phyloP scores from a whole-genome alignment of 2,329 filamentous ascomycete species.

The Paradendryphiella salina region DNA sequence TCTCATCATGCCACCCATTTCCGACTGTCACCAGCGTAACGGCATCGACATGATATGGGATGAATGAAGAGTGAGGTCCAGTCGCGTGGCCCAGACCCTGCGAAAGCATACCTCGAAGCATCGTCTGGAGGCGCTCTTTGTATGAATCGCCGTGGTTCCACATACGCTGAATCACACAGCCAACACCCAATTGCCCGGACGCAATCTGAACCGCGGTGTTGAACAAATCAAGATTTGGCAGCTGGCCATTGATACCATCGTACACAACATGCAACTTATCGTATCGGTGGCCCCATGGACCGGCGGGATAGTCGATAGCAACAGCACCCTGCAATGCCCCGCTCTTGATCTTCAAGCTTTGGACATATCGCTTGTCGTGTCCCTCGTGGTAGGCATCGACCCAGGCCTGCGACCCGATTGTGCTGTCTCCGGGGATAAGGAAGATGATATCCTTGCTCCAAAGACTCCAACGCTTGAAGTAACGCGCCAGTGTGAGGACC shows the following conservation, averaged over 20 bases:
- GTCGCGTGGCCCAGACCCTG: constrained; percentile 88
- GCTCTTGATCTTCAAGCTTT: constrained; percentile 82
- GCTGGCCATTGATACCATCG: constrained; percentile 91
- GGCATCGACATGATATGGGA: constrained; percentile 96
- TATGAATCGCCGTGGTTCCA: constrained; percentile 77
- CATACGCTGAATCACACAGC: constrained; percentile 82
- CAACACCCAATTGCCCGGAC: constrained; percentile 87
- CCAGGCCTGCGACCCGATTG: constrained; percentile 91
- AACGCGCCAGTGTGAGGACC: constrained; percentile 82
- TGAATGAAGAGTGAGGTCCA: constrained; percentile 92
- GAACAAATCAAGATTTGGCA: constrained; percentile 93
- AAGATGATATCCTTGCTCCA: constrained; percentile 99
- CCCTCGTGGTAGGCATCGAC: constrained; percentile 96
- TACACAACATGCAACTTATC: constrained; percentile 89
- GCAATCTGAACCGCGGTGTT: constrained; percentile 91
- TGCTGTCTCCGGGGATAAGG: constrained; percentile 84
- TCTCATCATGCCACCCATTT: constrained; percentile 95
- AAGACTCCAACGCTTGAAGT: constrained; percentile 96
- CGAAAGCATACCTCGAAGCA: constrained; percentile 88
- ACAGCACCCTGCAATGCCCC: constrained; percentile 90
- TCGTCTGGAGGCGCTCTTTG: constrained; percentile 77
- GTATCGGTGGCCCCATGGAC: constrained; percentile 73
- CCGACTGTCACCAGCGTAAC: constrained; percentile 90
- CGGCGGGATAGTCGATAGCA: constrained; percentile 83
- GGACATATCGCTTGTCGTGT: constrained; percentile 71